Conservation (phyloP, 768 basidiomycete genomes). For the Auricularia heimuer region DNA sequence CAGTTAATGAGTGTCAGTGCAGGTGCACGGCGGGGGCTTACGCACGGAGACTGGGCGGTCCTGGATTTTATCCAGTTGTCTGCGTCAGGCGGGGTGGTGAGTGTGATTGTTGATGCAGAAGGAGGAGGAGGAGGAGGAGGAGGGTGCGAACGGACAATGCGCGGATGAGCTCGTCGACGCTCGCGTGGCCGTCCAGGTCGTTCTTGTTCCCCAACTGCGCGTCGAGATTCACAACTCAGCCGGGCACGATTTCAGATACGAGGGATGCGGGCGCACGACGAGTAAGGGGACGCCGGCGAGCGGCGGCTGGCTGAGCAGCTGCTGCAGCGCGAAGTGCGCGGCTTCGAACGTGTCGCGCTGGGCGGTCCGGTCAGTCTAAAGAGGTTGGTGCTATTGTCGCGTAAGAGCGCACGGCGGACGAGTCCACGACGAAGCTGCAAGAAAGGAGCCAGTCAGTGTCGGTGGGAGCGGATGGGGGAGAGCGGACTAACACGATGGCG, state of each 20-base stretch:
- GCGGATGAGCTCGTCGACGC: conserved; percentile 76
- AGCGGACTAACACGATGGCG: conserved; percentile 68
- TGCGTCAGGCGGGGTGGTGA: conserved; percentile 15
- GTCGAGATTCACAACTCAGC: not conserved
- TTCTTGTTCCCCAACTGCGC: conserved; percentile 85
- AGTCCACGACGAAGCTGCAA: conserved; percentile 83
- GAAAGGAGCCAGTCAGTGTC: not conserved
- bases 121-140: no score
- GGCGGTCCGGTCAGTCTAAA: not conserved
- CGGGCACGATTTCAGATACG: conserved; percentile 8
- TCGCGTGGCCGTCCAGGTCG: conserved; percentile 64
- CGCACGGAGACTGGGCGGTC: conserved; percentile 80
- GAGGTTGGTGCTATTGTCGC: not conserved
- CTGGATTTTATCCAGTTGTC: conserved; percentile 70
- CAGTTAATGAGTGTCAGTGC: no score
- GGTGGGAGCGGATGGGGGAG: not conserved
- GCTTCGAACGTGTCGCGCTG: conserved; percentile 77
- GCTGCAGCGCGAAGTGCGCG: conserved; percentile 75
- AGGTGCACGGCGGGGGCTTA: conserved; percentile 10
- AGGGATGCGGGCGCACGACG: conserved; percentile 42
- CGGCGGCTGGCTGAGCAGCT: conserved; percentile 56
- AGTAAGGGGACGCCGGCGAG: conserved; percentile 68
- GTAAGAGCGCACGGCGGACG: conserved; percentile 56
- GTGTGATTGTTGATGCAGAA: no score
- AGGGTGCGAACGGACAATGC: conserved; percentile 43